These are phyloP conservation scores for Euphrasia arctica DNA, from an alignment of 305 asterid genomes.

Conservation along the genomic window DNA sequence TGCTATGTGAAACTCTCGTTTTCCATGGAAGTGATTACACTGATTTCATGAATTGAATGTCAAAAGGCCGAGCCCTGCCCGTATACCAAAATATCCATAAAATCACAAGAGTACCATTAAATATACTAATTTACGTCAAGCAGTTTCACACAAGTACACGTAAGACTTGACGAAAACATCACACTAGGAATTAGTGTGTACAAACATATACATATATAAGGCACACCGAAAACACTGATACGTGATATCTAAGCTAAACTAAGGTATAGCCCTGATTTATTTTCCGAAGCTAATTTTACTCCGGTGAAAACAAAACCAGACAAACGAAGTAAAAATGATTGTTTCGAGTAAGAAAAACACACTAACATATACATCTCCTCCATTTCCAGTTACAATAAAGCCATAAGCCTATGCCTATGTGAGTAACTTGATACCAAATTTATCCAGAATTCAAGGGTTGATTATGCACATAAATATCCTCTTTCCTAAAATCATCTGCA, in stretches of 20 bases:
- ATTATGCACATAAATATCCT: neutral
- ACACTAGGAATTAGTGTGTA: neutral
- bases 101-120: neutral
- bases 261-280: neutral
- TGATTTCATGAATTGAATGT: slow-evolving; percentile 1
- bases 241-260: too few relatives aligned
- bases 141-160: neutral
- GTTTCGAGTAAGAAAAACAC: slow-evolving; percentile 6
- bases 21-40: neutral
- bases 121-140: neutral
- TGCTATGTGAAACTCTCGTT: neutral
- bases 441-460: neutral
- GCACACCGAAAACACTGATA: neutral
- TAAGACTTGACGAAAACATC: neutral
- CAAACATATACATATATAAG: neutral
- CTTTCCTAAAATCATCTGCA: neutral
- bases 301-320: neutral
- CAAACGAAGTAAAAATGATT: neutral
- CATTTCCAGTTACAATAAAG: neutral
- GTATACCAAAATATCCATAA: neutral
- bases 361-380: neutral
- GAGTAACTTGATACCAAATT: slow-evolving; percentile 10
- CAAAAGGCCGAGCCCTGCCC: neutral
- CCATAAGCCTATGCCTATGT: neutral
- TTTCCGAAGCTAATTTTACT: neutral